Evolutionary conservation across 2,329 filamentous ascomycete species (phyloP), one percentile per base, ranked within the genome.

Genomic region (Chrysoporthe cubensis): DNA sequence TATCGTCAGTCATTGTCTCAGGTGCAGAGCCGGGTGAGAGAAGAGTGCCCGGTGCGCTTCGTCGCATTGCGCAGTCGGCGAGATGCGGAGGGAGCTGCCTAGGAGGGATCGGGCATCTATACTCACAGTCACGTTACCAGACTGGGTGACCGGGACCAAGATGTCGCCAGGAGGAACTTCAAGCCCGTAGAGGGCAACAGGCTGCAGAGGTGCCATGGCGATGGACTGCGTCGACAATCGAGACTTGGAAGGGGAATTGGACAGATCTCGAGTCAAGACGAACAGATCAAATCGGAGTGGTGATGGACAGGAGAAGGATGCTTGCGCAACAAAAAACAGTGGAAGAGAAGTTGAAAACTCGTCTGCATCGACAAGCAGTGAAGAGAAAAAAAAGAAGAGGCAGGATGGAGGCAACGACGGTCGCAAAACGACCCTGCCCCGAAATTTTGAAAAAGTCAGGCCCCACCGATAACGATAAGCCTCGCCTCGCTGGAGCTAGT

Each of bases 121-220:
- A 87, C 91, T 85, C 85, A 97, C 93, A 79, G 92, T 92, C 70
- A 93, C 92, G 77, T 92, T 92, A 75, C 95, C 90, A 73, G 95
- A 90, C 71, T 90, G 86, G 71, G 89, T 84, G 67, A 92, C 93
- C 73, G 93, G 91, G 75, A 97, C 89, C 79, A 96, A 84, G 78
- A 93, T 84, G 81, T 93, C 92, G 77, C 91, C 93, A 74, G 92
- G 87, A 74, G 94, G 94, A 81, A 98, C 92, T 85, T 93, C 90
- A 74, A 97, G 91, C 82, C 94, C 94, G 80, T 96, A 99, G 78
- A 98, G 86, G 79, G 92, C 92, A 80, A 96, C 91, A 72, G 87
- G 85, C 65, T 75, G 71, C 76, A 86, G 77, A 72, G 84, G 78
- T 79, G 86, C 82, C 87, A 89, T 89, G 73, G 74, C 82, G 74